Percentiles rank a stretch among this genome's conserved stretches.
Evolutionary conservation across 768 basidiomycete genomes (phyloP).

Genomic region (Suillus alpinus): DNA sequence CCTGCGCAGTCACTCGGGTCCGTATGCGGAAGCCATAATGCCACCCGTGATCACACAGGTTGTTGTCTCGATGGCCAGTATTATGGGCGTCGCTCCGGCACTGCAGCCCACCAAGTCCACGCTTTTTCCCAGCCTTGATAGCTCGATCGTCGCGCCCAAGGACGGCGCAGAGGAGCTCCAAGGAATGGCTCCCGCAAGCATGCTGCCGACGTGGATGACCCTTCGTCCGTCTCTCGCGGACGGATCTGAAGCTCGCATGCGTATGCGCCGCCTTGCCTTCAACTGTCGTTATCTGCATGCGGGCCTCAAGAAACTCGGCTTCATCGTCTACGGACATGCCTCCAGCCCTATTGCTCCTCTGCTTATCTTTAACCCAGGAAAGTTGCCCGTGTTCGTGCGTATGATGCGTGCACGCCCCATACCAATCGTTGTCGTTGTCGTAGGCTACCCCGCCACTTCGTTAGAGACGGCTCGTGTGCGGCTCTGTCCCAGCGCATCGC

Average conservation of each 20-base stretch:
- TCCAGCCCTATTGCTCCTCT: conserved; percentile 93
- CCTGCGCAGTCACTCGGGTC: conserved; percentile 72
- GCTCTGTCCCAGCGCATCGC: conserved; percentile 92
- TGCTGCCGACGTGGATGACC: conserved; percentile 75
- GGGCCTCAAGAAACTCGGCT: conserved; percentile 86
- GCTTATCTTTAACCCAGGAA: conserved; percentile 88
- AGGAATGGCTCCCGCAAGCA: conserved; percentile 63
- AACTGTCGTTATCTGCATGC: conserved; percentile 90
- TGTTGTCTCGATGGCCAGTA: conserved; percentile 89
- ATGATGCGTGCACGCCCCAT: conserved; percentile 68
- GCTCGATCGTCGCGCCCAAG: conserved; percentile 24
- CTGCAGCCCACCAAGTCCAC: too few species aligned
- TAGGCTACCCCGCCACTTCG: conserved; percentile 88
- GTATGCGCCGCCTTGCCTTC: conserved; percentile 89
- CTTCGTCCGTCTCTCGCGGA: conserved; percentile 73
- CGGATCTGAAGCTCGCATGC: conserved; percentile 78
- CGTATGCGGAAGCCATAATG: conserved; percentile 88
- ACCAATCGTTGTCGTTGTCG: conserved; percentile 87
- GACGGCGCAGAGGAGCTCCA: conserved; percentile 46
- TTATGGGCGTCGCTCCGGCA: conserved; percentile 77
- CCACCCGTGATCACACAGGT: conserved; percentile 91
- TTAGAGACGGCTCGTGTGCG: conserved; percentile 85
- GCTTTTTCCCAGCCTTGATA: too few species aligned
- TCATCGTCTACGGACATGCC: conserved; percentile 92
- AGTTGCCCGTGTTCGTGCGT: conserved; percentile 88